Evolutionary conservation across 371 early-diverging fungal genomes (phyloP).

Genomic region (Mortierella polycephala): DNA sequence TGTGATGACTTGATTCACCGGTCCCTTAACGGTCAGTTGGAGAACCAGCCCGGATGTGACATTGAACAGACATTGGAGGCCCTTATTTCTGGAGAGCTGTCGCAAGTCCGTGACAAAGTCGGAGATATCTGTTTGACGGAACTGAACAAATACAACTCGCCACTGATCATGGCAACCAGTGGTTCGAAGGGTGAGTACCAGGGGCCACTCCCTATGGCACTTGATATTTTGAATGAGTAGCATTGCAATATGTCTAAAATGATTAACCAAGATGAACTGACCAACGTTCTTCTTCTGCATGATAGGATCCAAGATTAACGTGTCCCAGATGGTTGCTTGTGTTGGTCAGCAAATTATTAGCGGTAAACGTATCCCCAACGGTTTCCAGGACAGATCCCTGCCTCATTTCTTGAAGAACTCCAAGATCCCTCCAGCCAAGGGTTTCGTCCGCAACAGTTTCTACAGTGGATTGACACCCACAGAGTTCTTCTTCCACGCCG

Average conservation of each 20-base stretch:
- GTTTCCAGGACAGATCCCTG: constrained; percentile 96
- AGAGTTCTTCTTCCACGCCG: constrained; percentile 99
- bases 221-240: neutral
- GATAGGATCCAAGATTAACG: constrained; percentile 91
- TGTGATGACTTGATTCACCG: constrained; percentile 88
- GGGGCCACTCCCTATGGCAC: neutral
- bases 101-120: constrained; percentile 95
- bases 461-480: constrained; percentile 95
- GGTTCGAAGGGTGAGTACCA: constrained; percentile 90
- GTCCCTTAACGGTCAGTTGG: constrained; percentile 78
- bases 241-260: too few species aligned
- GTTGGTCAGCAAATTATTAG: constrained; percentile 99
- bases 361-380: constrained; percentile 97
- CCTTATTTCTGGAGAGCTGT: constrained; percentile 90
- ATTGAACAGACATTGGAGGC: constrained; percentile 92
- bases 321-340: constrained; percentile 99
- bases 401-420: constrained; percentile 97
- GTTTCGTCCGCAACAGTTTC: constrained; percentile 98
- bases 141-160: constrained; percentile 95
- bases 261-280: neutral
- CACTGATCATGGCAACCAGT: constrained; percentile 98
- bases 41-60: constrained; percentile 90
- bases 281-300: neutral
- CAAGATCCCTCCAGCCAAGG: constrained; percentile 89
- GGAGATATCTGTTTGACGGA: constrained; percentile 96